Evolutionary conservation across 2,329 filamentous ascomycete genomes (phyloP).

Genomic region (Alternaria tenuissima): DNA sequence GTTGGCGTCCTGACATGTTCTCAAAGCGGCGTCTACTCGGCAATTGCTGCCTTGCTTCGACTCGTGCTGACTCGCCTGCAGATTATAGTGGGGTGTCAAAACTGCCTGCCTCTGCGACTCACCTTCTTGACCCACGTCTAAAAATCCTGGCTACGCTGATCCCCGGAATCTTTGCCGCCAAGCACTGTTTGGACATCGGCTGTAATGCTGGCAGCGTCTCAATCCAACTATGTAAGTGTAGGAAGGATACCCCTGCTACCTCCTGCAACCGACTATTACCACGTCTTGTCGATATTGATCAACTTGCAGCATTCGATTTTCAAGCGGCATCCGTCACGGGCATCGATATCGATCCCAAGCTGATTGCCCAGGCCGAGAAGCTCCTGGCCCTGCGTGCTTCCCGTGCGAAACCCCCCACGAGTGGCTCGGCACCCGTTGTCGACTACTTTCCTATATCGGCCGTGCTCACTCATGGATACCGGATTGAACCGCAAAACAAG

Average conservation of each 20-base stretch:
- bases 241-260: conserved; percentile 31
- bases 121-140: conserved; percentile 51
- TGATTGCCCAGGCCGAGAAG: conserved; percentile 48
- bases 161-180: conserved; percentile 46
- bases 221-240: conserved; percentile 49
- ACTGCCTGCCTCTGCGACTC: conserved; percentile 45
- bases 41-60: conserved; percentile 22
- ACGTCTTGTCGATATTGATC: conserved; percentile 40
- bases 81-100: conserved; percentile 51
- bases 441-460: conserved; percentile 51
- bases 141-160: conserved; percentile 42
- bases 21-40: conserved; percentile 25
- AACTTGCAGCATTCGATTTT: conserved; percentile 48
- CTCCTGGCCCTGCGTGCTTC: conserved; percentile 50
- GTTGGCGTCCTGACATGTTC: conserved; percentile 19
- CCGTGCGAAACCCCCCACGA: conserved; percentile 39
- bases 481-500: conserved; percentile 33
- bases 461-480: conserved; percentile 45
- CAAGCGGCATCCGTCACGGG: conserved; percentile 49
- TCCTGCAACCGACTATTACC: conserved; percentile 43
- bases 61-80: conserved; percentile 31
- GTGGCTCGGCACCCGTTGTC: conserved; percentile 20
- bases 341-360: conserved; percentile 50
- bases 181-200: conserved; percentile 50
- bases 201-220: conserved; percentile 51